Conservation (phyloP, 2,329 filamentous ascomycete genomes). For the Ophiognomonia clavigignenti-juglandacearum region DNA sequence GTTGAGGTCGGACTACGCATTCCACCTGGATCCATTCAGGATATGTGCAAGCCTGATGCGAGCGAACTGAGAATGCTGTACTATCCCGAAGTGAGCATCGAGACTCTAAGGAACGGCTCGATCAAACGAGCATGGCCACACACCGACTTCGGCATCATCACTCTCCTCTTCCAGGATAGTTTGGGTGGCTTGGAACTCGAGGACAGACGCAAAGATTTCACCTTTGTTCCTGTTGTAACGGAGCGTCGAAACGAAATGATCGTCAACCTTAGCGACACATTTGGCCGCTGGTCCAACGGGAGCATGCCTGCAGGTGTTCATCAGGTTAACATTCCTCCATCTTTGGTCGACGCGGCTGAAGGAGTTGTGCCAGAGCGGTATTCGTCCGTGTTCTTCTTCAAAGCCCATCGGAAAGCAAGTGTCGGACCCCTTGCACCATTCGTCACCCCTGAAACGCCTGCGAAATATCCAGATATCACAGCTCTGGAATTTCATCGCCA, state of each 20-base stretch:
- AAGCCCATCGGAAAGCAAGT: neutral
- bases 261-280: neutral
- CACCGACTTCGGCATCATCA: slow-evolving; percentile 35
- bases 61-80: slow-evolving; percentile 58
- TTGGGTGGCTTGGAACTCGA: slow-evolving; percentile 42
- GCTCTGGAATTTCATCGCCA: neutral
- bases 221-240: neutral
- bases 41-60: slow-evolving; percentile 38
- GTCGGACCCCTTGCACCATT: neutral
- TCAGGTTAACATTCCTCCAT: neutral
- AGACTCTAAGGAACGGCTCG: slow-evolving; percentile 21
- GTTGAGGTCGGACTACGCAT: slow-evolving; percentile 23
- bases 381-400: neutral
- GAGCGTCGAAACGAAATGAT: neutral
- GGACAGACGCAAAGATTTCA: slow-evolving; percentile 20
- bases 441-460: neutral
- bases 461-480: neutral
- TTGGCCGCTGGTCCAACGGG: neutral
- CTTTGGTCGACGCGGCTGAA: neutral
- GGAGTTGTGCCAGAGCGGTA: neutral
- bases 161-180: slow-evolving; percentile 41
- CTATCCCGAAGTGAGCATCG: slow-evolving; percentile 32
- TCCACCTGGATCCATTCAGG: neutral
- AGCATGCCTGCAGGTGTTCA: neutral
- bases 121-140: slow-evolving; percentile 22